Base-by-base conservation (phyloP, 306 rosid species). In the Gynostemma pentaphyllum region DNA sequence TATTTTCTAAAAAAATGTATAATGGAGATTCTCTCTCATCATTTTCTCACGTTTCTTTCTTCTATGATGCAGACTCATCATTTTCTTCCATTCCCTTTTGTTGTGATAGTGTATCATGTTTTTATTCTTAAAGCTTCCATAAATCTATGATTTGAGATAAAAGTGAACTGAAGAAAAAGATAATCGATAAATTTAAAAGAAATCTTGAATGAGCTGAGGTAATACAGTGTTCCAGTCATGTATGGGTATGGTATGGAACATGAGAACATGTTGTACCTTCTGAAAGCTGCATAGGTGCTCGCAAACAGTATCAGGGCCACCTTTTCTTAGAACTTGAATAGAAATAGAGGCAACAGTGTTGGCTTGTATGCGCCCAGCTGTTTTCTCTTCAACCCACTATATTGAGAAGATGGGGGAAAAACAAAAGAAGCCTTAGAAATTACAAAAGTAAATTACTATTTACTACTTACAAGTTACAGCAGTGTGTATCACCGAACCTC, bases 351-450 rank as follows among this genome's bases (percentile, higher is more conserved):
- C 54, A 41, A 91, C 95, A 45, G 67, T 72, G 67, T 73, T 62
- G 53, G 95, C 89, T 67, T 66, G 86, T 67, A 91, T 64, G 62
- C 81, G 84, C 9, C 98, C 89, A 37, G 41, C 70, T 36, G 97
- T 87, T 77, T 91, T 91, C 77, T 91, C 98, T 72, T 91, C 96
- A 63, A 91, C 86, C 98, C 98, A 91, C 98, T 91, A 70, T 32
- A 75, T 70, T 45, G 18, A 45, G 48, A 56, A 56, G 29, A 19
- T 9, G 16, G 64, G 36, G 22, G 26, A 83, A 69, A 24, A n/a
- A n/a, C n/a, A n/a, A n/a, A n/a, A n/a, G n/a, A 60, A 61, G 51
- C 24, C 75, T 66, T 14, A 62, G 62, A 30, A 59, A 11, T 30
- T 39, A 71, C 21, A 48, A 64, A 11, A 69, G 2, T 24, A 37